Conservation (phyloP, 208 protist genomes). For the Crithidia acanthocephali region DNA sequence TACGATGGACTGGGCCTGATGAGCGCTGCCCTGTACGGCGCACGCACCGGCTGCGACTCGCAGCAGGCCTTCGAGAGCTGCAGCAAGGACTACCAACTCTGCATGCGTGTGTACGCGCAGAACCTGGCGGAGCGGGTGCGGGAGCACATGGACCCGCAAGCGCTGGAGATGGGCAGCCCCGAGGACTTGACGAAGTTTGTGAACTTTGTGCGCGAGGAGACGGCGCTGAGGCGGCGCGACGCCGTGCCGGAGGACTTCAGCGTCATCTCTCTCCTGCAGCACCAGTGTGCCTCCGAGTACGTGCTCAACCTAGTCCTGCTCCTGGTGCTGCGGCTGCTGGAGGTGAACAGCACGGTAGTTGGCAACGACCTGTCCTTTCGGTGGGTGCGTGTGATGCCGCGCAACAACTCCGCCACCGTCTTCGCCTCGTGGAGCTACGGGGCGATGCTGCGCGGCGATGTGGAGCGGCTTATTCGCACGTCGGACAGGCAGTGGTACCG, state of each 20-base stretch:
- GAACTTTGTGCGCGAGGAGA: constrained; percentile 20
- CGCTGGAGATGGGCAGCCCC: constrained; percentile 3
- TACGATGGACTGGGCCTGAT: constrained; percentile 42
- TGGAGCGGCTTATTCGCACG: constrained; percentile 30
- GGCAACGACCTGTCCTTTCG: constrained; percentile 42
- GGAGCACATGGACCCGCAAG: constrained; percentile 12
- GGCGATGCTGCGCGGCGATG: constrained; percentile 30
- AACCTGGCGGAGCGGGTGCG: constrained; percentile 20
- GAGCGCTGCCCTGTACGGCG: constrained; percentile 42
- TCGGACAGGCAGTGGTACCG: constrained; percentile 39
- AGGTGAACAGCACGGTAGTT: constrained; percentile 41
- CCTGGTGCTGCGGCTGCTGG: constrained; percentile 35
- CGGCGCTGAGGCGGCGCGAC: constrained; percentile 34
- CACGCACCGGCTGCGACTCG: constrained; percentile 9
- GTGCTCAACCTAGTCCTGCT: constrained; percentile 56
- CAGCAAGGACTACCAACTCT: constrained; percentile 29
- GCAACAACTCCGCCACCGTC: constrained; percentile 17
- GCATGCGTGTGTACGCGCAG: constrained; percentile 25
- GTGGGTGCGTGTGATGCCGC: constrained; percentile 49
- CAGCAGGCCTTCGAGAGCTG: constrained; percentile 9
- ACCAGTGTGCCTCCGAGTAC: constrained; percentile 38
- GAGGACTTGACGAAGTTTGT: constrained; percentile 25
- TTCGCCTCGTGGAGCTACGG: constrained; percentile 52
- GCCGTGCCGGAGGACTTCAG: constrained; percentile 47
- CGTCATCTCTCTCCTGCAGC: constrained; percentile 33